A percentile compares a stretch with the other conserved stretches of the same genome.
Evolutionary conservation across 441 rosid species (phyloP).

Genomic region (Adansonia rubrostipa): DNA sequence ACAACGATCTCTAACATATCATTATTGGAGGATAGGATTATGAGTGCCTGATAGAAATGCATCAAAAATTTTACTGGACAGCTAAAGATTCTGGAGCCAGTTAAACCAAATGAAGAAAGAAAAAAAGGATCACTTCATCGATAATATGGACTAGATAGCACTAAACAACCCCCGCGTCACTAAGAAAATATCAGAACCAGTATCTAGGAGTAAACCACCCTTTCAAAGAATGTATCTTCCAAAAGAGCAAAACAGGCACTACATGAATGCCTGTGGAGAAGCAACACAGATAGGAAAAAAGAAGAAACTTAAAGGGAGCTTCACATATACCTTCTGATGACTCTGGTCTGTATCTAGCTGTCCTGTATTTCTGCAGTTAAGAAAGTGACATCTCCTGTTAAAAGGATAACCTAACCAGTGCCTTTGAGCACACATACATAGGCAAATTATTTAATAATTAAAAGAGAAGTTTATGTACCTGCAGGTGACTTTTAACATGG

Average conservation of each 20-base stretch:
- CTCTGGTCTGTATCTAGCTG: constrained; percentile 81
- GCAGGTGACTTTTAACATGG: constrained; percentile 95
- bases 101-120: background rate
- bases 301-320: background rate
- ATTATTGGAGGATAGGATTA: background rate
- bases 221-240: background rate
- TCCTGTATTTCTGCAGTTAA: constrained; percentile 82
- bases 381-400: constrained; percentile 35
- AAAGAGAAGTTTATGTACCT: constrained; percentile 46
- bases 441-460: constrained; percentile 4
- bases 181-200: background rate
- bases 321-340: constrained; percentile 61
- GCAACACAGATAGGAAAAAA: constrained; percentile 8
- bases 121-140: background rate
- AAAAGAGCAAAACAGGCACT: background rate
- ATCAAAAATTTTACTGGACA: background rate
- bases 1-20: background rate
- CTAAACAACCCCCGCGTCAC: background rate
- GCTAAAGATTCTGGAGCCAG: background rate
- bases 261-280: background rate
- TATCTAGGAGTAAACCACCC: background rate
- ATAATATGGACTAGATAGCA: background rate
- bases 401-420: constrained; percentile 22
- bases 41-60: background rate
- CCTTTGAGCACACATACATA: constrained; percentile 9